Evolutionary conservation across 345 rosid species (phyloP), one percentile per base, ranked within the genome.

Genomic region (Aethionema arabicum): DNA sequence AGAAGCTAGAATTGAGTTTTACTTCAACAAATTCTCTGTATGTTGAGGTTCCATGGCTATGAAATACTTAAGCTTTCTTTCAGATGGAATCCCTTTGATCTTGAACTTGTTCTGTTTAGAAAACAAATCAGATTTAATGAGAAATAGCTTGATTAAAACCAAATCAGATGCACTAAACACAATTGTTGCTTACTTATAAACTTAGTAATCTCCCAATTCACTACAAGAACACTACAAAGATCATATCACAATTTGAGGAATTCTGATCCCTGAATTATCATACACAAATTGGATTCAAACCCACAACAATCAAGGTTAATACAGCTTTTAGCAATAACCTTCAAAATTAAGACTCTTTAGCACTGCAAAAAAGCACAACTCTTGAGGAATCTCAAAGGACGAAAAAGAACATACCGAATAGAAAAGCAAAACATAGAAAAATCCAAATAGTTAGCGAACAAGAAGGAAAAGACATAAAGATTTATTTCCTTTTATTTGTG

Each of bases 11-110:
- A 41, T 32, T 7, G 75, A 59, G 14, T 51, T 12, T 45, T 65
- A 65, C 76, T 45, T 70, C 31, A 70, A 15, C 48, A 70, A 6
- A 63, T 50, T 65, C 50, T 9, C 36, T 7, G 65, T 56, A 15
- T 63, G 74, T 43, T 70, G 46, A 7, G 74, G 69, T 1, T 70
- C 69, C 74, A 70, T 70, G 10, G 33, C 56, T 68, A 31, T 43
- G 32, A 38, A 60, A 2, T 47, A 68, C 37, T 47, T 11, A 7
- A 15, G 11, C 41, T 68, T 40, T 59, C 40, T 43, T 60, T 32
- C 46, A 43, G 43, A 51, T 52, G 33, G 8, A 15, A 33, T 0
- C 38, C 30, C 11, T 2, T 40, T 16, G 64, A 49, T 50, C 54
- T 36, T 68, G 11, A 36, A 27, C 53, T 59, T 6, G 59, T 42